Base-by-base conservation (phyloP, 257 asterid genomes). In the Cordia subcordata region DNA sequence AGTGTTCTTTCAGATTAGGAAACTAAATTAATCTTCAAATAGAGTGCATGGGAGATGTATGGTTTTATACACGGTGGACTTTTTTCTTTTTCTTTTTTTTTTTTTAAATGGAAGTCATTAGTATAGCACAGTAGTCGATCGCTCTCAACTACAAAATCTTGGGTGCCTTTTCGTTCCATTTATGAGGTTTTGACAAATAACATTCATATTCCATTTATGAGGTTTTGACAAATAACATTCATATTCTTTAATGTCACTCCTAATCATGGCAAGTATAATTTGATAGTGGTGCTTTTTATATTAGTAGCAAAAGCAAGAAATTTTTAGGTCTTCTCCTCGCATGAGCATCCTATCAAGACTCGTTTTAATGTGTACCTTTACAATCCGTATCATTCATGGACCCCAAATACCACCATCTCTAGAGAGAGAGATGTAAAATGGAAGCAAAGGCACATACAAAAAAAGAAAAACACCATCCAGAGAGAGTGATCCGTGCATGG, bases 201-300 rank as follows among this genome's bases (percentile, higher is more conserved):
- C 53, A 65, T 77, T 72, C 70, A 68, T 58, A n/a, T 32, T 47
- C 60, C 79, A 79, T 73, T 76, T 60, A 73, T 66, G 57, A 71
- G 67, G 67, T 38, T 47, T 74, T 75, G 86, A 77, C 82, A 44
- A 79, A 75, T 77, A 62, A 67, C 53, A 65, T 77, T 72, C 70
- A 68, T 58, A 77, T 52, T 62, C 86, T 83, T 83, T 78, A 67
- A 39, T 65, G 68, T 70, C 84, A 78, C 85, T 84, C 85, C 72
- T 81, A 84, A 84, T 78, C 64, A 83, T 83, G 62, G 55, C 75
- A 62, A 63, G 71, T 57, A 73, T 60, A 53, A 70, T 37, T 49
- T 51, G 46, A 57, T 63, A 65, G 72, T 75, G 67, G 4, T 27
- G 6, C 35, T 63, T 53, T 57, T 62, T 69, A 69, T 66, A 63